Percentiles rank a stretch among this genome's conserved stretches.
Conservation (phyloP, 2,329 filamentous ascomycete genomes). For the Colletotrichum sp. region DNA sequence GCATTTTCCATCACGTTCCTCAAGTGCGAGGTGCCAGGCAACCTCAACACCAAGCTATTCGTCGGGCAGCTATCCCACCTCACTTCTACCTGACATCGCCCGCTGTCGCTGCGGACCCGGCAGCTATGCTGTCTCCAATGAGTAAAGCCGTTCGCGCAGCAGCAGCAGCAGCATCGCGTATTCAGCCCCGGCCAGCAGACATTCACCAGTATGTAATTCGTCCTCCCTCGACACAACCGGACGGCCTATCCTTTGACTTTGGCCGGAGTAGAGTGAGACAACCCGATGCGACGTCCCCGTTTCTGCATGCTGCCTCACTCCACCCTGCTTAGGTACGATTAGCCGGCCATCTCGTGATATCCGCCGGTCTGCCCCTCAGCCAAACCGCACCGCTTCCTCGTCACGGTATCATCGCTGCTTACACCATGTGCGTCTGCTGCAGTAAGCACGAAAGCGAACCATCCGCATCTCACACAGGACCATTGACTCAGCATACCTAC, state of each 20-base stretch:
- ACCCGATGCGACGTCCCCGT: slow-evolving; percentile 8
- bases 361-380: background rate
- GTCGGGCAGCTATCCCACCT: background rate
- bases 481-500: background rate
- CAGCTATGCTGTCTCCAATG: background rate
- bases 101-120: background rate
- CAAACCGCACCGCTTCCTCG: background rate
- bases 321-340: background rate
- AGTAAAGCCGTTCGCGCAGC: background rate
- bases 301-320: background rate
- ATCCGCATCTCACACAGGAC: background rate
- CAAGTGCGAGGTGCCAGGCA: background rate
- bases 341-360: background rate
- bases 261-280: slow-evolving; percentile 3
- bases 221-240: background rate
- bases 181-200: background rate
- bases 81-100: background rate
- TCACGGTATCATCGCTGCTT: slow-evolving; percentile 11
- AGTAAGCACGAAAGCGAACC: background rate
- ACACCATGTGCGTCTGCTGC: background rate
- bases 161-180: background rate
- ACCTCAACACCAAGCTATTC: background rate
- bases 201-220: background rate
- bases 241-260: slow-evolving; percentile 2
- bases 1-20: background rate